Evolutionary conservation across 768 basidiomycete genomes (phyloP).

Genomic region (Boletus huronensis): DNA sequence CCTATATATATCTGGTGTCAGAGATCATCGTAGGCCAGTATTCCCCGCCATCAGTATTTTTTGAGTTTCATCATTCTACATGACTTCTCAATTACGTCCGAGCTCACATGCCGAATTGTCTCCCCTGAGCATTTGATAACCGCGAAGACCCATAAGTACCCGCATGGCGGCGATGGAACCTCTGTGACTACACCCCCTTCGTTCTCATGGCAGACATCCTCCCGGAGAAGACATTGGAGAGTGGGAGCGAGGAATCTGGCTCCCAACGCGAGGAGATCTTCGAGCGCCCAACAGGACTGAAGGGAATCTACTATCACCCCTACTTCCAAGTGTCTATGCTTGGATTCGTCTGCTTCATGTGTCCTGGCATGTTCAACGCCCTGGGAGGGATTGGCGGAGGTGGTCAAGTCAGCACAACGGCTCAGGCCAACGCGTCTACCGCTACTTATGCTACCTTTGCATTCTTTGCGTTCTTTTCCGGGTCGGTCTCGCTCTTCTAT

Average conservation of each 20-base stretch:
- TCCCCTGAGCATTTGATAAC: neutral
- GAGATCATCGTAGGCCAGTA: neutral
- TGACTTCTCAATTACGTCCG: constrained; percentile 11
- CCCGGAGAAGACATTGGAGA: constrained; percentile 22
- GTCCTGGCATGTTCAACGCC: constrained; percentile 72
- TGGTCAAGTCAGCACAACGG: constrained; percentile 64
- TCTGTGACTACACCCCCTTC: neutral
- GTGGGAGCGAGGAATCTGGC: constrained; percentile 29
- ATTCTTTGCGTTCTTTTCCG: constrained; percentile 62
- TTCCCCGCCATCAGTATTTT: constrained; percentile 1
- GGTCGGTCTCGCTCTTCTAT: constrained; percentile 40
- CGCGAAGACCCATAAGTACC: constrained; percentile 12
- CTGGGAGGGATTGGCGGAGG: constrained; percentile 77
- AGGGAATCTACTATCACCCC: constrained; percentile 57
- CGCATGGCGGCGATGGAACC: neutral
- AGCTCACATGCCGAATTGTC: constrained; percentile 9
- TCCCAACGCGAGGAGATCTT: constrained; percentile 32
- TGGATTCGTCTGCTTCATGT: constrained; percentile 64
- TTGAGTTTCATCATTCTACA: neutral
- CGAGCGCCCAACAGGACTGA: constrained; percentile 49
- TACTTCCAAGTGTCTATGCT: constrained; percentile 47
- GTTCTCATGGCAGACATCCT: constrained; percentile 14
- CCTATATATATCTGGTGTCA: neutral
- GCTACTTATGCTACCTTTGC: constrained; percentile 68
- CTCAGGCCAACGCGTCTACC: constrained; percentile 65